A percentile compares a stretch with the other conserved stretches of the same genome.
Evolutionary conservation across 1,139 yeast species (phyloP).

Genomic region (Yamadazyma buinensis): DNA sequence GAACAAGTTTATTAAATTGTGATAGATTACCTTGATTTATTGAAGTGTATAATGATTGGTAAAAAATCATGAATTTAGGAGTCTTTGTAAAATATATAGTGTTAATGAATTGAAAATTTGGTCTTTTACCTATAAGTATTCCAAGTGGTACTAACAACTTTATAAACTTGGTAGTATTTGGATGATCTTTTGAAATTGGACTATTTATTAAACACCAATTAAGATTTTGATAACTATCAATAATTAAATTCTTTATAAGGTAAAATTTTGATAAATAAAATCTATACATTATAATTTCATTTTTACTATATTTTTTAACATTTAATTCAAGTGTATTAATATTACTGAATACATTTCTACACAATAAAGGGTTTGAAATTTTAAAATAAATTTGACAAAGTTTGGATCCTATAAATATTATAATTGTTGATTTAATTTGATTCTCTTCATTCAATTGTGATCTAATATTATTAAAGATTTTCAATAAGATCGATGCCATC

Average conservation of each 20-base stretch:
- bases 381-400: conserved; percentile 63
- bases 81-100: conserved; percentile 15
- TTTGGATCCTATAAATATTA: conserved; percentile 53
- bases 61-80: conserved; percentile 32
- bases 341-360: conserved; percentile 74
- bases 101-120: conserved; percentile 29
- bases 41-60: conserved; percentile 30
- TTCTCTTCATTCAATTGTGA: conserved; percentile 46
- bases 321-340: conserved; percentile 56
- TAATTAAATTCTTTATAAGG: conserved; percentile 55
- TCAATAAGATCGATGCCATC: conserved; percentile 55
- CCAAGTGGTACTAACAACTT: conserved; percentile 56
- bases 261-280: conserved; percentile 66
- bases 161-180: conserved; percentile 38
- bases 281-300: conserved; percentile 54
- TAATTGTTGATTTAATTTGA: conserved; percentile 45
- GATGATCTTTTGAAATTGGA: conserved; percentile 22
- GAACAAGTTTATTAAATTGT: conserved; percentile 27
- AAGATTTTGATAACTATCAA: conserved; percentile 55
- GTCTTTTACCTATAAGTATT: conserved; percentile 49
- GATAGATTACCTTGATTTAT: conserved; percentile 40
- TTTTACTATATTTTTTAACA: conserved; percentile 29
- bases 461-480: conserved; percentile 61
- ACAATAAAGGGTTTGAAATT: conserved; percentile 60
- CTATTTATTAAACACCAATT: conserved; percentile 56